These are phyloP conservation scores for Immersiella caudata DNA, from an alignment of 495 filamentous ascomycete genomes.

Conservation along the genomic window DNA sequence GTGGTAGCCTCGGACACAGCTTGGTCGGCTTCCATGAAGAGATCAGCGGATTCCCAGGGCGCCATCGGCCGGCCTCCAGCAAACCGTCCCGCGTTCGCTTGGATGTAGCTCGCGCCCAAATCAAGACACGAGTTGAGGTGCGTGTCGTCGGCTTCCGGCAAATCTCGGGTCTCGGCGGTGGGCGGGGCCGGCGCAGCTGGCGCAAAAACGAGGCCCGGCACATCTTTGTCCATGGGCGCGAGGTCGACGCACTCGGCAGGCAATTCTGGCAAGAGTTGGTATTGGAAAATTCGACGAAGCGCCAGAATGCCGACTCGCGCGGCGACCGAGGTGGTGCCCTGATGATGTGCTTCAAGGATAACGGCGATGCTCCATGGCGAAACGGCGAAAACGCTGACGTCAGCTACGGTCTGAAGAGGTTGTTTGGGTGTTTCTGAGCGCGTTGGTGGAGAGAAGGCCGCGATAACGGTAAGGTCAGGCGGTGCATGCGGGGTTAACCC, in stretches of 20 bases:
- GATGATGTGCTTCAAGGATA: no score
- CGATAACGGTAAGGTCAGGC: no score
- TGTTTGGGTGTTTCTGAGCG: no score
- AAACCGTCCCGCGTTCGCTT: constrained; percentile 13
- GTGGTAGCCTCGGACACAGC: constrained; percentile 9
- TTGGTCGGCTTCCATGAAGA: constrained; percentile 15
- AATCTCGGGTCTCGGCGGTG: constrained; percentile 12
- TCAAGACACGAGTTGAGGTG: constrained; percentile 10
- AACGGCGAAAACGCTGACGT: no score
- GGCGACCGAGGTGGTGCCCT: no score
- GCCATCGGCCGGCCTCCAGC: constrained; percentile 12
- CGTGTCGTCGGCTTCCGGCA: constrained; percentile 13
- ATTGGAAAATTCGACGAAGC: no score
- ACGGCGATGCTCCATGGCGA: no score
- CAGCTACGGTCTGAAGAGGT: no score
- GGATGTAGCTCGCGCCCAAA: constrained; percentile 13
- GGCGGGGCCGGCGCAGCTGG: constrained; percentile 14
- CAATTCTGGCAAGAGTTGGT: no score
- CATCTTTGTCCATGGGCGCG: constrained; percentile 11
- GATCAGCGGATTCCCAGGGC: constrained; percentile 16
- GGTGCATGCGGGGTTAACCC: no score
- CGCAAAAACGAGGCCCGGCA: constrained; percentile 16
- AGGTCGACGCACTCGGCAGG: constrained; percentile 14
- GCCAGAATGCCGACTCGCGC: no score
- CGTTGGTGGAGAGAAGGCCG: no score